Evolutionary conservation across 805 yeast species (phyloP).

Genomic region (Kazachstania kunashirensis): DNA sequence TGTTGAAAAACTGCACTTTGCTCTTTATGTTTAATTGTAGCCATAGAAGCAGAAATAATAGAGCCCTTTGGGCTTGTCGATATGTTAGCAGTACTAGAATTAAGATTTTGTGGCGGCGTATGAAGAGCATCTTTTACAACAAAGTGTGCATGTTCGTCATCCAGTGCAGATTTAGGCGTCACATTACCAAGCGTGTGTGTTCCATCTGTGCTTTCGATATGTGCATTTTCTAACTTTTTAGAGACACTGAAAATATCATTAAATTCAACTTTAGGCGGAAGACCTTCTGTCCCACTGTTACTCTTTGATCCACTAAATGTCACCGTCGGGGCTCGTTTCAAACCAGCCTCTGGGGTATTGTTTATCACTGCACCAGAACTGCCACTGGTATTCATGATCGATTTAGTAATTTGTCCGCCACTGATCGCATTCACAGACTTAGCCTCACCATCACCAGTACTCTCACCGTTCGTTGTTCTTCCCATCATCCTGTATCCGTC

Average conservation of each 20-base stretch:
- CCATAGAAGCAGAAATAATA: slow-evolving; percentile 2
- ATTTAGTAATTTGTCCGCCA: too few relatives aligned
- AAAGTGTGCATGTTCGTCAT: slow-evolving; percentile 69
- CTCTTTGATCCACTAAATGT: slow-evolving; percentile 19
- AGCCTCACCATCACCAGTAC: too few relatives aligned
- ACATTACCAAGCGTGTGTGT: neutral
- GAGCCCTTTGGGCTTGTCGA: slow-evolving; percentile 17
- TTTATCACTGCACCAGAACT: slow-evolving; percentile 29
- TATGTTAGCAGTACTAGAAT: neutral
- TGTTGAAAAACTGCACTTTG: too few relatives aligned
- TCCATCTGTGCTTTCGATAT: neutral
- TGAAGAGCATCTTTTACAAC: slow-evolving; percentile 58
- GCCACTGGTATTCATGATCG: slow-evolving; percentile 28
- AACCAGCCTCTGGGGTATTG: slow-evolving; percentile 27
- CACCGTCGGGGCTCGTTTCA: slow-evolving; percentile 27
- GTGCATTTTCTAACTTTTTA: too few relatives aligned
- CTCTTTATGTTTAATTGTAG: neutral
- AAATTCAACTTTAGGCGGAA: too few relatives aligned
- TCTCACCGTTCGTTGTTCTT: too few relatives aligned
- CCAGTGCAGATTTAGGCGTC: neutral
- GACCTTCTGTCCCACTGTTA: too few relatives aligned
- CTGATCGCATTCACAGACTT: too few relatives aligned
- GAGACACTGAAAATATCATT: too few relatives aligned
- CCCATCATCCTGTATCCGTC: too few relatives aligned
- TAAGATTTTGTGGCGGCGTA: slow-evolving; percentile 20